Base-by-base conservation (phyloP, 2,329 filamentous ascomycete species). In the Knufia fluminis region DNA sequence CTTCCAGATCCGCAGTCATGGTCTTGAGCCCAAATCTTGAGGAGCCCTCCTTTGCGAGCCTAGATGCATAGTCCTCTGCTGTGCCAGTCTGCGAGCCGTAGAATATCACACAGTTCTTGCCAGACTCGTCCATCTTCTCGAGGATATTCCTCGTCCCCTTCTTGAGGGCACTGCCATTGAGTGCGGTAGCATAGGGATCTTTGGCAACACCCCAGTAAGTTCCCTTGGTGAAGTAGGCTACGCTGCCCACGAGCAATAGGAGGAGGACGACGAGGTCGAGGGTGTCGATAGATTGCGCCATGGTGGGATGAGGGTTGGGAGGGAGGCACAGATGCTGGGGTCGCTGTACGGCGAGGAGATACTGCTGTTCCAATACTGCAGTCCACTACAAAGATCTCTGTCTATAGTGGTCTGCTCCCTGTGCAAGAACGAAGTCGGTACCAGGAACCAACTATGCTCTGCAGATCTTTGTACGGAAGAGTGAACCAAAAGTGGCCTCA, bases 61-160 rank as follows among this genome's bases (percentile, higher is more conserved):
- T 81, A 10, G 91, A 94, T 57, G 92, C 94, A 65, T 98, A 98
- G 68, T 98, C 92, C 72, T 98, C 94, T 44, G 92, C 92, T 35
- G 92, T 98, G 62, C 92, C 92, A 17, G 92, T 98, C 72, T 98
- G 92, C 26, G 92, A 98, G 59, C 92, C 92, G 66, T 96, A 98
- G 75, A 98, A 96, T 62, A 98, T 85, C 57, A 98, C 84, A 68
- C 91, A 96, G 73, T 98, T 97, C 75, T 97, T 98, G 68, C 83
- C 84, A 9, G 81, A 83, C 73, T 97, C 89, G 19, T 96, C 86
- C 82, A 98, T 85, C 73, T 94, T 94, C 76, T 97, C 86, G 53
- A 96, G 66, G 56, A 98, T 90, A 68, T 96, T 90, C 60, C 92
- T 78, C 53, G 90, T 91, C 59, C 83, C 87, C 8, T 85, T 76